Base-by-base conservation (phyloP, 139 green algal genomes). In the Chlorella sp. region DNA sequence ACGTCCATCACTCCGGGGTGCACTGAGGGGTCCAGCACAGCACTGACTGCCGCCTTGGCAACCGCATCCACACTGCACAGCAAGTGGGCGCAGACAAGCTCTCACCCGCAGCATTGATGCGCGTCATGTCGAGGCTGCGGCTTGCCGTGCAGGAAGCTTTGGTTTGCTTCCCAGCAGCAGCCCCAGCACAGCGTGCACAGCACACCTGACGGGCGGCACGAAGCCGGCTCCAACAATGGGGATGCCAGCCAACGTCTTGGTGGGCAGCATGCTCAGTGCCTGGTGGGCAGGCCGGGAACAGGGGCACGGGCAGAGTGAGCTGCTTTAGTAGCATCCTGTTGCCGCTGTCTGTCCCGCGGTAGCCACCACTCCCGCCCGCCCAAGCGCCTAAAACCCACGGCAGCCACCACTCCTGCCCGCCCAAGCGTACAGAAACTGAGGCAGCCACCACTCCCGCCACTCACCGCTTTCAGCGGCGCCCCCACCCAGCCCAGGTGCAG, bases 21-120 rank as follows among this genome's bases (percentile, higher is more conserved):
- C 20, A 98, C 90, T 0, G 80, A 69, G 3, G 88, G 72, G 82
- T 98, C 95, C 36, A 92, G 94, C 36, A 94, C 94, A 38, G 95
- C 95, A 24, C 84, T 80, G 43, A 96, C 93, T 28, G 95, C 95
- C 30, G 93, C 95, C 64, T 90, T 93, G 28, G 90, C 95, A 73
- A 98, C 91, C 19, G 89, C 84, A 16, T 93, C 46, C 17, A 96
- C 95, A 51, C 81, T 85, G 77, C 58, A 46, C 0, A 13, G 26
- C 5, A 1, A 28, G 7, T 36, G 36, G 36, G 48, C n/a, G 9
- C 20, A 32, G 40, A n/a, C n/a, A n/a, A n/a, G n/a, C n/a, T n/a
- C n/a, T n/a, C n/a, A n/a, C n/a, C n/a, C n/a, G n/a, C n/a, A n/a
- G n/a, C n/a, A n/a, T n/a, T n/a, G n/a, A n/a, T n/a, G n/a, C n/a